Percentiles rank a stretch among this genome's conserved stretches.
These are phyloP conservation scores for Mycena sanguinolenta DNA, from an alignment of 768 basidiomycete genomes.

Conservation along the genomic window DNA sequence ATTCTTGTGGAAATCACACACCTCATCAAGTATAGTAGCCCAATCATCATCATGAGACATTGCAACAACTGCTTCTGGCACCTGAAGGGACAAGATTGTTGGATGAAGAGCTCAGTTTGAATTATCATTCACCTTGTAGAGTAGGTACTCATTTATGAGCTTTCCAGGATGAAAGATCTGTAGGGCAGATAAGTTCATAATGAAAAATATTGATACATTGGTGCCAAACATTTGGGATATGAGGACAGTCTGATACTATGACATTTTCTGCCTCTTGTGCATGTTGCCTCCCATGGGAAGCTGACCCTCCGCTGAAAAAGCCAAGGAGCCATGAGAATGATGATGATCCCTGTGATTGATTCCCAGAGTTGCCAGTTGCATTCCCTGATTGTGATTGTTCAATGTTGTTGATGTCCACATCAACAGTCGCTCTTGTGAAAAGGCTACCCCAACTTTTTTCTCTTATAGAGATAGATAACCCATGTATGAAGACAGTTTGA, in stretches of 20 bases:
- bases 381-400: not conserved
- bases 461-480: constrained; percentile 9
- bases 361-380: not conserved
- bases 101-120: no score
- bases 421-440: constrained; percentile 1
- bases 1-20: not conserved
- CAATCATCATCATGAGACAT: constrained; percentile 24
- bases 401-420: constrained; percentile 3
- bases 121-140: constrained; percentile 6
- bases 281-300: not conserved
- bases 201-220: not conserved
- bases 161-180: constrained; percentile 15
- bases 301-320: constrained; percentile 2
- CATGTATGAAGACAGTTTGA: constrained; percentile 21
- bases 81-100: no score
- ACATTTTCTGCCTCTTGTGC: not conserved
- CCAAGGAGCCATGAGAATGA: constrained; percentile 1
- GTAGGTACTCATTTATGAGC: constrained; percentile 7
- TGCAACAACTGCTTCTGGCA: constrained; percentile 1
- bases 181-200: not conserved
- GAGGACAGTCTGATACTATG: constrained; percentile 1
- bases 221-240: not conserved
- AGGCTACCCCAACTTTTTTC: no score
- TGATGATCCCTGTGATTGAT: constrained; percentile 1
- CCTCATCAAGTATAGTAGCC: constrained; percentile 8